Evolutionary conservation across 2,329 filamentous ascomycete species (phyloP), one percentile per base, ranked within the genome.

Genomic region (Aspergillus sp.): DNA sequence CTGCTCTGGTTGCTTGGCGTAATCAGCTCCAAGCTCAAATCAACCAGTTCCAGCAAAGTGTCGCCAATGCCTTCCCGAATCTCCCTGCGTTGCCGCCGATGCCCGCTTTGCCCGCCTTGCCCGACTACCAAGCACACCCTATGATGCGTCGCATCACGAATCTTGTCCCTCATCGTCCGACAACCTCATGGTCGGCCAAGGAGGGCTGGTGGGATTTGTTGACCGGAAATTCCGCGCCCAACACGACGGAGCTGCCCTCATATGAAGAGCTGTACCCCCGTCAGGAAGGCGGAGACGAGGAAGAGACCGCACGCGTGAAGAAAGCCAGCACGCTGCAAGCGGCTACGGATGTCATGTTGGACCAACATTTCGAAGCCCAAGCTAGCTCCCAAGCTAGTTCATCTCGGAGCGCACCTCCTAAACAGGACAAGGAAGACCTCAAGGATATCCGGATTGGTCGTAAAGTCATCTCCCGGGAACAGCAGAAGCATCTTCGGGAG

Each of bases 211-310:
- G 85, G 82, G 85, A 88, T 64, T 73, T 87, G 23, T 80, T 87
- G 42, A 83, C 84, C 29, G 76, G 76, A 7, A 72, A 73, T 47
- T 69, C 72, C 36, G 62, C 74, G 14, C 75, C 72, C 17, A 74
- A 73, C 36, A 71, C 82, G 9, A 75, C 78, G 3, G 77, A 82
- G 29, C 88, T 88, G 7, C 89, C 89, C 9, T 83, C 89, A 0
- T 94, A 94, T 59, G 86, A 91, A 49, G 89, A 92, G 45, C 82
- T 94, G 23, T 94, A 85, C 67, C 89, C 88, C 4, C 67, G 69
- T 38, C 66, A 72, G 20, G 68, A 68, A 29, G 54, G 59, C 25
- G 61, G 61, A 19, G 69, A 67, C 14, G 54, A 53, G 50, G 69
- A 66, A 42, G 73, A 76, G 43, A 59, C 58, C 11, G 67, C 64